These are phyloP conservation scores for Alternaria gansuensis DNA, from an alignment of 2,329 filamentous ascomycete species.

Conservation along the genomic window DNA sequence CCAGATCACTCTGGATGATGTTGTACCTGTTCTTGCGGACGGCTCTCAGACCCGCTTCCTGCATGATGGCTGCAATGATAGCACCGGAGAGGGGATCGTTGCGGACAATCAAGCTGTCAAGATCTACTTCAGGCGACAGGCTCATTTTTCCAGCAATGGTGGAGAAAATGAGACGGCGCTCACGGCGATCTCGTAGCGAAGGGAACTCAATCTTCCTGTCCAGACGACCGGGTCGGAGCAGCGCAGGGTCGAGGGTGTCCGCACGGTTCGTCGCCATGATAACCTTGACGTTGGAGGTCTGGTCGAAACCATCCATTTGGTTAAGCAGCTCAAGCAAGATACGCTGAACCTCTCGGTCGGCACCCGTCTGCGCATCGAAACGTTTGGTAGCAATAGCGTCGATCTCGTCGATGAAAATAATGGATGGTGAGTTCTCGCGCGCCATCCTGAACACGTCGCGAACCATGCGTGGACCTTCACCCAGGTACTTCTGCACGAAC, in stretches of 20 bases:
- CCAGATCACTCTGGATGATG: conserved; percentile 95
- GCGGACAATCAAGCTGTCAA: conserved; percentile 94
- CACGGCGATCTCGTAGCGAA: conserved; percentile 89
- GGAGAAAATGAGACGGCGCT: conserved; percentile 93
- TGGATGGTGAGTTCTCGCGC: conserved; percentile 94
- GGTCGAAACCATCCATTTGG: conserved; percentile 99
- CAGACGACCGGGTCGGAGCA: conserved; percentile 91
- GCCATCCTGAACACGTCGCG: conserved; percentile 99
- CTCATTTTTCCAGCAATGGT: conserved; percentile 99
- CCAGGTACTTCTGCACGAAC: conserved; percentile 98
- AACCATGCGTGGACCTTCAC: conserved; percentile 98
- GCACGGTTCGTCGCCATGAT: conserved; percentile 99
- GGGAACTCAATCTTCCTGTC: conserved; percentile 99
- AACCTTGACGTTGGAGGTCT: conserved; percentile 98
- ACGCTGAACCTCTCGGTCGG: conserved; percentile 97
- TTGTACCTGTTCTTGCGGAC: conserved; percentile 99
- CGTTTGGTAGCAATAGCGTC: conserved; percentile 99
- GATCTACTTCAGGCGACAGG: conserved; percentile 91
- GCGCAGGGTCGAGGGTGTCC: conserved; percentile 93
- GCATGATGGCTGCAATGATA: conserved; percentile 98
- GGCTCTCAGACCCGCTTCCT: conserved; percentile 92
- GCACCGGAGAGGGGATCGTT: conserved; percentile 96
- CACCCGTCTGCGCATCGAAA: conserved; percentile 98
- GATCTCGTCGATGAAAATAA: conserved; percentile 99
- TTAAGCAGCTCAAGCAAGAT: conserved; percentile 97